Evolutionary conservation across 2,329 filamentous ascomycete species (phyloP), one percentile per base, ranked within the genome.

Genomic region (Aotearoamyces nothofagi): DNA sequence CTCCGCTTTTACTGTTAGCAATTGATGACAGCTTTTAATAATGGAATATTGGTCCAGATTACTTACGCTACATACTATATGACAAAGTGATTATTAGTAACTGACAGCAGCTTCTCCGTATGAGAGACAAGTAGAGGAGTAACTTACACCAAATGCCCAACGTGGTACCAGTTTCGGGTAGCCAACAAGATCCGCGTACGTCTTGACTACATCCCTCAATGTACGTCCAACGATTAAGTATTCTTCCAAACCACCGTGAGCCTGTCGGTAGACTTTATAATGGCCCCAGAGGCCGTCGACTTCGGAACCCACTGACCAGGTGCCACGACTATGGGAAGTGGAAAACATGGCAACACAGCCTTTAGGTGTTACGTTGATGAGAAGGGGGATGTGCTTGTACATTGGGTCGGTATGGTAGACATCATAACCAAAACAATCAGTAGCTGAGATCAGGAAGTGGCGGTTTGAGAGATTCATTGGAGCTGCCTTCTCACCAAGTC

Each of bases 271-370:
- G 12, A 78, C 72, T 47, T 81, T 81, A 62, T 71, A 81, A 33
- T 66, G 66, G 1, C 77, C 77, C 74, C 76, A 82, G 53, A 81
- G 65, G 15, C 77, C 76, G 43, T 83, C 78, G 51, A 82, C 75
- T 48, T 82, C 77, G 1, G 69, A 69, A 3, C 77, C 78, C 5
- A 82, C 58, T 6, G 66, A 67, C 56, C 73, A 81, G 10, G 61
- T 63, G 0, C 72, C 75, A 29, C 76, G 56, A 1, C 63, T 58
- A 42, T 81, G 71, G 3, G 66, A 68, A 0, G 73, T 75, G 0
- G 76, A 80, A 47, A 82, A 78, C 11, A 74, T 62, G 1, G 63
- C 77, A 0, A 81, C 62, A 28, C 69, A 76, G 0, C 74, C 76
- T 3, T 63, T 44, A 0, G 71, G 65, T 0, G 69, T 74, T 1